Evolutionary conservation across 1,284 basidiomycete species (phyloP).

Genomic region (Malassezia dermatis): DNA sequence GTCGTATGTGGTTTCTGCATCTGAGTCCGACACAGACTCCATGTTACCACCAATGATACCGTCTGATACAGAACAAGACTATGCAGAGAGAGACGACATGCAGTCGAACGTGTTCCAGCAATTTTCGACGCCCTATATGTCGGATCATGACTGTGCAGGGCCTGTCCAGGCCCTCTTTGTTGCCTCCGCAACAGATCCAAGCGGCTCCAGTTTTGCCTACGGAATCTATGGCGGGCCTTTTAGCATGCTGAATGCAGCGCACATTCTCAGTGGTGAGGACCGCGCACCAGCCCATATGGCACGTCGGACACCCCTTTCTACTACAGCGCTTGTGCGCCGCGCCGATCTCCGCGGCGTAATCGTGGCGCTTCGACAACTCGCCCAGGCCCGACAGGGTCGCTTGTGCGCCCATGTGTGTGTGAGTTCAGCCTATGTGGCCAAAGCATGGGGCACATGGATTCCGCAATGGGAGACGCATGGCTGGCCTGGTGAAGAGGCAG

Average conservation of each 20-base stretch:
- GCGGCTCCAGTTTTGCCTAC: conserved; percentile 20
- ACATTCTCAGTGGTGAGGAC: conserved; percentile 20
- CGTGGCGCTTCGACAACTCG: conserved; percentile 25
- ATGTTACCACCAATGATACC: neutral
- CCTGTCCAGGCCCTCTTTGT: conserved; percentile 32
- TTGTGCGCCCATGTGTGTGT: conserved; percentile 37
- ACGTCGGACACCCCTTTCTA: conserved; percentile 25
- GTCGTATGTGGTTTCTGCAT: neutral
- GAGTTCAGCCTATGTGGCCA: conserved; percentile 37
- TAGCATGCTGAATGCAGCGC: conserved; percentile 27
- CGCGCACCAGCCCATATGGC: conserved; percentile 22
- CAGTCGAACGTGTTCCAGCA: conserved; percentile 23
- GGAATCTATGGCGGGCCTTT: conserved; percentile 28
- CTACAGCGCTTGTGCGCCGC: conserved; percentile 23
- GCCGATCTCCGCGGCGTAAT: conserved; percentile 30
- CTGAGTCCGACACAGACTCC: neutral
- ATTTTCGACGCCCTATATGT: conserved; percentile 23
- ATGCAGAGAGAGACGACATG: neutral
- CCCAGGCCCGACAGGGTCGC: conserved; percentile 21
- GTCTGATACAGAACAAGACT: neutral
- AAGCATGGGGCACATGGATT: conserved; percentile 41
- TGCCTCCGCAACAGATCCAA: conserved; percentile 21
- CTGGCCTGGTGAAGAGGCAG: conserved; percentile 28
- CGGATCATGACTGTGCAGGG: conserved; percentile 30
- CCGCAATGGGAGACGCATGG: conserved; percentile 34